Evolutionary conservation across 805 yeast genomes (phyloP), one percentile per base, ranked within the genome.

Genomic region (Tetrapisispora fleetii): DNA sequence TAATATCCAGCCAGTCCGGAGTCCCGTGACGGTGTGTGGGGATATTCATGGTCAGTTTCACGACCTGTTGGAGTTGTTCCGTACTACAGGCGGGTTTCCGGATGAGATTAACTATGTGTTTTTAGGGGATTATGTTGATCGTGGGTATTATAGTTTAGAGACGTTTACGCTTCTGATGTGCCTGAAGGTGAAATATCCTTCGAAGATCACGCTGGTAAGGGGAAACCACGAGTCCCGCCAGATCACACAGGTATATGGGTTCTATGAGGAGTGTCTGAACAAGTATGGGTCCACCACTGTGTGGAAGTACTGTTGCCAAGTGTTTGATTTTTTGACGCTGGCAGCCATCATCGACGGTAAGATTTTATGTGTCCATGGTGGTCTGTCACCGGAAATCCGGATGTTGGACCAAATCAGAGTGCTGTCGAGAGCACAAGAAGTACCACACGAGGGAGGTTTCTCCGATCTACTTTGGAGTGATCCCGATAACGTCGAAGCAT

Each of bases 41-140:
- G 99, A 91, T 68, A 93, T 91, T 58, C 99, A 91, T 67, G 99
- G 99, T 4, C 99, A 91, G 67, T 91, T 91, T 66, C 98, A 91
- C 64, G 99, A 91, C 67, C 74, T 91, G 52, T 70, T 91, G 52
- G 97, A 93, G 65, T 73, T 91, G 24, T 93, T 93, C 67, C 74
- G 95, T 56, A 83, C 90, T 13, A 78, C 89, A 27, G 99, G 99
- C 41, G 98, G 98, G 18, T 78, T 90, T 54, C 98, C 98, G 0
- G 79, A 80, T 52, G 81, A 81, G 50, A 81, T 83, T 47, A 82
- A 83, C 64, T 91, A 85, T 68, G 78, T 91, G 42, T 91, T 91
- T 58, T 68, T 91, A 57, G 99, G 99, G 37, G 99, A 91, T 67
- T 91, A 91, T 63, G 99, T 91, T 45, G 99, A 91, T 68, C 76